Evolutionary conservation across 371 early-diverging fungal genomes (phyloP).

Genomic region (Mucor irregularis): DNA sequence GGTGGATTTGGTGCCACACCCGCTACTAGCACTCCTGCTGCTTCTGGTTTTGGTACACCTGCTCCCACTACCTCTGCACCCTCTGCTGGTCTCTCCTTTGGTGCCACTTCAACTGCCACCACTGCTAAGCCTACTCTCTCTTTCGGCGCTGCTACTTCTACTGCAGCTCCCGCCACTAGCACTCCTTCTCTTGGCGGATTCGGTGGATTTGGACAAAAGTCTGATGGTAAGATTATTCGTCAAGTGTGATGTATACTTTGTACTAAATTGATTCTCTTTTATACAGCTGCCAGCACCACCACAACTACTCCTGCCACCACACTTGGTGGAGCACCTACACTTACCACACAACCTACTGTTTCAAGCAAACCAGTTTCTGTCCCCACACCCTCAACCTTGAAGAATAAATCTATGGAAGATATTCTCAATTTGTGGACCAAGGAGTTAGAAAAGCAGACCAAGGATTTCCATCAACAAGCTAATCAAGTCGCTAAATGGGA

Average conservation of each 20-base stretch:
- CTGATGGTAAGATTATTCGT: slow-evolving; percentile 6
- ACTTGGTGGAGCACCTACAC: slow-evolving; percentile 18
- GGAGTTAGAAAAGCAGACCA: slow-evolving; percentile 76
- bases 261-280: too few relatives aligned
- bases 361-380: slow-evolving; percentile 34
- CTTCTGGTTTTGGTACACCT: slow-evolving; percentile 7
- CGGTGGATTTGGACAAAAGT: slow-evolving; percentile 19
- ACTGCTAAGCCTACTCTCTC: slow-evolving; percentile 37
- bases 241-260: too few relatives aligned
- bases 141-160: slow-evolving; percentile 8
- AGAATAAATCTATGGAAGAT: slow-evolving; percentile 86
- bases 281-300: neutral
- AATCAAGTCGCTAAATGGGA: slow-evolving; percentile 86
- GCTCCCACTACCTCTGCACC: slow-evolving; percentile 11
- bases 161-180: slow-evolving; percentile 2
- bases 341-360: slow-evolving; percentile 29
- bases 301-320: slow-evolving; percentile 8
- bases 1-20: slow-evolving; percentile 11
- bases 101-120: slow-evolving; percentile 14
- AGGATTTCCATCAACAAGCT: slow-evolving; percentile 87
- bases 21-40: slow-evolving; percentile 1
- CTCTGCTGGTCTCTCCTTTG: slow-evolving; percentile 2
- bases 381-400: slow-evolving; percentile 59
- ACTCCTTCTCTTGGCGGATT: slow-evolving; percentile 14
- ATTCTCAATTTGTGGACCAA: slow-evolving; percentile 85